Evolutionary conservation across 1,139 yeast genomes (phyloP), one percentile per base, ranked within the genome.

Genomic region (Sugiyamaella castrensis): DNA sequence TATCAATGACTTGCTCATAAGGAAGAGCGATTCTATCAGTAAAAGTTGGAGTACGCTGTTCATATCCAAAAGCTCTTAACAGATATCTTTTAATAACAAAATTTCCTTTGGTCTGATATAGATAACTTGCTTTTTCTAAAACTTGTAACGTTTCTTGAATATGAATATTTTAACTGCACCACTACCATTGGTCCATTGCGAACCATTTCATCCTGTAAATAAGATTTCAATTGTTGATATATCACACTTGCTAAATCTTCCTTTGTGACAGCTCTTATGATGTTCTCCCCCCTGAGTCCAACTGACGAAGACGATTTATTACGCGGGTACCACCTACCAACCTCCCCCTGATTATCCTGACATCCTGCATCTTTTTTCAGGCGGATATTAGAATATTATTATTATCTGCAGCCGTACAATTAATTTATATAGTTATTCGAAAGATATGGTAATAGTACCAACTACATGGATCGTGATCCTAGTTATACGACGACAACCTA

Each of bases 181-280:
- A 30, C 26, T 33, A 19, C 28, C n/a, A 32, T 36, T 31, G 6
- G 46, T n/a, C n/a, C n/a, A n/a, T n/a, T n/a, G n/a, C n/a, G 34
- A 11, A 13, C 8, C 26, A 33, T 28, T 16, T 35, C 40, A 28
- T 39, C 9, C 4, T 12, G 27, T 19, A 48, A 15, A 35, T 40
- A 46, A 9, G 24, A 33, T 19, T 13, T 42, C 11, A 48, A 36
- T 26, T 47, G 50, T 15, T 41, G 47, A 19, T 15, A 35, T n/a
- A 48, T 35, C 8, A 48, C 27, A 33, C 15, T 11, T 10, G 15
- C 35, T n/a, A 40, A 26, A 8, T 50, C 52, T 50, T 67, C 69
- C 34, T 74, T 62, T 37, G 53, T 51, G 9, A 71, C 64, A 19
- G 68, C 69, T 52, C n/a, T n/a, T n/a, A n/a, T n/a, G n/a, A n/a